Base-by-base conservation (phyloP, 2,329 filamentous ascomycete genomes). In the Fusarium praegraminearum region DNA sequence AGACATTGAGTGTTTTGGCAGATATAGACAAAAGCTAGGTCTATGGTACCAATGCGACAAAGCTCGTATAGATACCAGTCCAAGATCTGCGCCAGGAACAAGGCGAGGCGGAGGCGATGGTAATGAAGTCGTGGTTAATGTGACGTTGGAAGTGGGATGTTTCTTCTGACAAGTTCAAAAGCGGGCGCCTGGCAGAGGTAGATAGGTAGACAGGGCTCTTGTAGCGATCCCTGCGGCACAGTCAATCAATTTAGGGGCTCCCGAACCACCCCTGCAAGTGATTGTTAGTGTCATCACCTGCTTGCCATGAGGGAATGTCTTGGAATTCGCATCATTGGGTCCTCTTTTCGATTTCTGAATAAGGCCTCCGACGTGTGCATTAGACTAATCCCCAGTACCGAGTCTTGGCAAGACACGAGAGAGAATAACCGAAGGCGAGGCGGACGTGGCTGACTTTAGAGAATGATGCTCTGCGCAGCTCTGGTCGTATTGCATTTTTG, bases 101-200 rank as follows among this genome's bases (percentile, higher is more conserved):
- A 18, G 18, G 28, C n/a, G 32, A 35, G 46, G 40, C 28, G 24
- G 33, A 20, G 38, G 33, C 43, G 36, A 61, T 52, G 13, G 26
- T 49, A 36, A 65, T 32, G 54, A 65, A 60, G 47, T 20, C 30
- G 44, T 65, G 33, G 46, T 50, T n/a, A 18, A 53, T 41, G 67
- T 63, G 51, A 69, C 55, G 54, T 65, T 67, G 57, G 33, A 45
- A 47, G 62, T 67, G 53, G 44, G 67, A 70, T 70, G 43, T 53
- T 59, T 62, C 28, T 16, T 46, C 11, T 12, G 36, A 22, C 32
- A 30, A 54, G 32, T 56, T 43, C 45, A 38, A 65, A 65, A 65
- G 63, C 24, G 54, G 61, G 54, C 47, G 30, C 13, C 53, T 38
- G 32, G 20, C 20, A 22, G 20, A 22, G 20, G 20, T 22, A 22